Evolutionary conservation across 805 yeast genomes (phyloP).

Genomic region (Metschnikowia santaceciliae): DNA sequence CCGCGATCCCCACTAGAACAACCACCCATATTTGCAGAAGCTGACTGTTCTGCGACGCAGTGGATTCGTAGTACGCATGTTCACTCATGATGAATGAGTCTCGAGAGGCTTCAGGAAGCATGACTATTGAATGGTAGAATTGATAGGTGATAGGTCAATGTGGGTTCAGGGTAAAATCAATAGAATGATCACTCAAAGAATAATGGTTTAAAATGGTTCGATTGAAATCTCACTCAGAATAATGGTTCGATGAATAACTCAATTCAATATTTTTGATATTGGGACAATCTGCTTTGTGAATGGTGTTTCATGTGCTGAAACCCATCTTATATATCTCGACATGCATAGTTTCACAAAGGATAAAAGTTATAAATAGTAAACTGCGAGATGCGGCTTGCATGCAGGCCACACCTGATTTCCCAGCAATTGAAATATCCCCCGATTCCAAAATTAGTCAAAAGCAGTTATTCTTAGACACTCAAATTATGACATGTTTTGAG

Average conservation of each 20-base stretch:
- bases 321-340: not conserved
- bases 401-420: not conserved
- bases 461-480: too few relatives aligned
- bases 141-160: too few relatives aligned
- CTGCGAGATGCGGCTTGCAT: not conserved
- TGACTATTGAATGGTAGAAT: not conserved
- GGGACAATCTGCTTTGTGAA: too few relatives aligned
- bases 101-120: conserved; percentile 13
- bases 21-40: conserved; percentile 1
- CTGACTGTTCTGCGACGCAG: not conserved
- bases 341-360: not conserved
- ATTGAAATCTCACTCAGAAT: too few relatives aligned
- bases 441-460: too few relatives aligned
- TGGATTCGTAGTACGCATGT: conserved; percentile 14
- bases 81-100: conserved; percentile 14
- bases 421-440: not conserved
- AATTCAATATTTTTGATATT: too few relatives aligned
- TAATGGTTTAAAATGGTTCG: too few relatives aligned
- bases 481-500: too few relatives aligned
- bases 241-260: too few relatives aligned
- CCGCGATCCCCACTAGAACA: not conserved
- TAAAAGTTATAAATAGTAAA: not conserved
- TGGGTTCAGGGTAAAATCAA: too few relatives aligned
- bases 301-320: too few relatives aligned
- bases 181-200: too few relatives aligned